A percentile compares a stretch with the other conserved stretches of the same genome.
Evolutionary conservation across 2,329 filamentous ascomycete genomes (phyloP).

Genomic region (Nannizziopsis arthrosporioides): DNA sequence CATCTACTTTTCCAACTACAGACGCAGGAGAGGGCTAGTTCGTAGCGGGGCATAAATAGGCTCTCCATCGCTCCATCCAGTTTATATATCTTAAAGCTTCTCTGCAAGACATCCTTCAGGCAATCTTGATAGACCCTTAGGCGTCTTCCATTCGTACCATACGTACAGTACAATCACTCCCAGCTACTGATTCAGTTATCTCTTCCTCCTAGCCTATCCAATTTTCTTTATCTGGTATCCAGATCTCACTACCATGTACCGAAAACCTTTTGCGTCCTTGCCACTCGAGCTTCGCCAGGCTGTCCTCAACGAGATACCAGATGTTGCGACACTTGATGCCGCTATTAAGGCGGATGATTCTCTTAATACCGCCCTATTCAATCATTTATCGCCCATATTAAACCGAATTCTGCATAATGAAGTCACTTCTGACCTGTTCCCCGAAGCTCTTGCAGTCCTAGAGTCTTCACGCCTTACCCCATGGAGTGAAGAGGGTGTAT

Average conservation of each 20-base stretch:
- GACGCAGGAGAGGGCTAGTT: too few relatives aligned
- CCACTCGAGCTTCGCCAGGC: conserved; percentile 9
- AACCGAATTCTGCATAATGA: conserved; percentile 1
- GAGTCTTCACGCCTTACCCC: conserved; percentile 4
- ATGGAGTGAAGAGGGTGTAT: conserved; percentile 4
- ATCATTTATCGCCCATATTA: conserved; percentile 2
- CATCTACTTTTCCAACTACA: too few relatives aligned
- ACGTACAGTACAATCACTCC: too few relatives aligned
- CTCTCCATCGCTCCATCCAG: too few relatives aligned
- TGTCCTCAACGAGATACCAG: conserved; percentile 10
- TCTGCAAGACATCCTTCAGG: too few relatives aligned
- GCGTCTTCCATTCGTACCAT: too few relatives aligned
- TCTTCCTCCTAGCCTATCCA: background rate
- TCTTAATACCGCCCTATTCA: conserved; percentile 6
- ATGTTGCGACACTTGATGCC: conserved; percentile 9
- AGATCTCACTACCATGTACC: background rate
- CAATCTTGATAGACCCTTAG: too few relatives aligned
- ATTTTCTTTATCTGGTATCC: background rate
- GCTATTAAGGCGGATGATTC: conserved; percentile 9
- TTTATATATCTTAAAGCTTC: too few relatives aligned
- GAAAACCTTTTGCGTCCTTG: conserved; percentile 8
- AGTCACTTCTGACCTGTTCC: conserved; percentile 2
- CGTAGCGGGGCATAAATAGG: too few relatives aligned
- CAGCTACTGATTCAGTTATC: too few relatives aligned
- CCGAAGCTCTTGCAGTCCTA: conserved; percentile 9